Conservation (phyloP, 2,329 filamentous ascomycete genomes). For the Trichoderma hamatum region DNA sequence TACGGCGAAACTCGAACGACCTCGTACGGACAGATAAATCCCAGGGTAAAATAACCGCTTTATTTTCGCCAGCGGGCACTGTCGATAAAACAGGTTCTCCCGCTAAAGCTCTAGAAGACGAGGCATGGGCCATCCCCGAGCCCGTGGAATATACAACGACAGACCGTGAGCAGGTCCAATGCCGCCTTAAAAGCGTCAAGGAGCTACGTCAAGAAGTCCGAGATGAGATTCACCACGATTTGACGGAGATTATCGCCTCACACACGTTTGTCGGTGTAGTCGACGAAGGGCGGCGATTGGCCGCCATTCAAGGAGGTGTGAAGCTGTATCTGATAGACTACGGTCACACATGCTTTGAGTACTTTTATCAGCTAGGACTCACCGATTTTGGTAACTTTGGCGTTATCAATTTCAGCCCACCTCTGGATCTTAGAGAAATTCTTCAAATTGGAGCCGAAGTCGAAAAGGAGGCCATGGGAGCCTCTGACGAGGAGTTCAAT, state of each 20-base stretch:
- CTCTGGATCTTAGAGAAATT: conserved; percentile 71
- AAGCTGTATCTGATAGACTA: conserved; percentile 94
- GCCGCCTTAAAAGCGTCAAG: conserved; percentile 82
- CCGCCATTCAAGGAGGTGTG: conserved; percentile 90
- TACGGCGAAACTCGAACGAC: conserved; percentile 63
- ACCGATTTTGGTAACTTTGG: conserved; percentile 98
- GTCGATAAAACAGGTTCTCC: conserved; percentile 29
- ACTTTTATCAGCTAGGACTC: conserved; percentile 92
- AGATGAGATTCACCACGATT: conserved; percentile 76
- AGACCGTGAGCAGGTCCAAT: conserved; percentile 69
- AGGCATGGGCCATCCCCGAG: conserved; percentile 46
- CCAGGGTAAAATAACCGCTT: conserved; percentile 92
- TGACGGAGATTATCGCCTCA: conserved; percentile 83
- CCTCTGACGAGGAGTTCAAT: conserved; percentile 61
- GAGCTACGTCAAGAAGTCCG: conserved; percentile 80
- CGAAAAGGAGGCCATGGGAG: conserved; percentile 57
- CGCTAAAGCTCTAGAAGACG: conserved; percentile 35
- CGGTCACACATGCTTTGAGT: conserved; percentile 81
- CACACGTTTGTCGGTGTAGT: conserved; percentile 95
- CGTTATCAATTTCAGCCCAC: conserved; percentile 74
- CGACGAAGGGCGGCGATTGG: conserved; percentile 81
- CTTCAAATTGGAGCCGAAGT: conserved; percentile 72
- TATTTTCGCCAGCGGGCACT: conserved; percentile 67
- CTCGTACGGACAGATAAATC: conserved; percentile 88
- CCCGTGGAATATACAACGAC: conserved; percentile 71